These are phyloP conservation scores for Hypoxylon sp. DNA, from an alignment of 2,329 filamentous ascomycete genomes.

Conservation along the genomic window DNA sequence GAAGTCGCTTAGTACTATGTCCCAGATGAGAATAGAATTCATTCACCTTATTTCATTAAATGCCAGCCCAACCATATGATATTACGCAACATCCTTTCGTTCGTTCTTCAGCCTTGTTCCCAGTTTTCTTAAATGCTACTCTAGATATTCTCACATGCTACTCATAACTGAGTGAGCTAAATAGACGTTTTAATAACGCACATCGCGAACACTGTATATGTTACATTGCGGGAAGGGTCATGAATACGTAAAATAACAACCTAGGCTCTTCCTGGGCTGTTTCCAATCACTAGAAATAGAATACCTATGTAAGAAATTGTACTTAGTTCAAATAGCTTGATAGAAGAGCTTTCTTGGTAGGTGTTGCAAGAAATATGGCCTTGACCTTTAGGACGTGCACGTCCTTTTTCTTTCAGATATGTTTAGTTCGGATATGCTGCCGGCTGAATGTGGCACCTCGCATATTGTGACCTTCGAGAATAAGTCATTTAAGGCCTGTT, in stretches of 20 bases:
- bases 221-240: slow-evolving; percentile 10
- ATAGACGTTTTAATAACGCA: slow-evolving; percentile 7
- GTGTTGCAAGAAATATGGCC: slow-evolving; percentile 3
- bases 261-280: not conserved
- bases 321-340: slow-evolving; percentile 3
- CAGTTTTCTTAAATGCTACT: not conserved
- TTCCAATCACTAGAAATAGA: not conserved
- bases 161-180: slow-evolving; percentile 8
- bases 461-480: slow-evolving; percentile 9
- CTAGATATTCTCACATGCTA: not conserved
- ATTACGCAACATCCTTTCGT: not conserved
- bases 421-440: slow-evolving; percentile 1
- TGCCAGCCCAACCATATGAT: not conserved
- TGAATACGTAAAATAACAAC: not conserved
- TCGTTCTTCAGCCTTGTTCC: not conserved
- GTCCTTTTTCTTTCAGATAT: not conserved
- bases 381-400: slow-evolving; percentile 11
- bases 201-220: not conserved
- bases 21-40: not conserved
- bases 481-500: not conserved
- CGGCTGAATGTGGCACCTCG: slow-evolving; percentile 9
- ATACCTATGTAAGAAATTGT: not conserved
- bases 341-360: not conserved
- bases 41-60: not conserved
- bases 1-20: not conserved